Conservation (phyloP, 805 yeast genomes). For the Lachancea sp. region DNA sequence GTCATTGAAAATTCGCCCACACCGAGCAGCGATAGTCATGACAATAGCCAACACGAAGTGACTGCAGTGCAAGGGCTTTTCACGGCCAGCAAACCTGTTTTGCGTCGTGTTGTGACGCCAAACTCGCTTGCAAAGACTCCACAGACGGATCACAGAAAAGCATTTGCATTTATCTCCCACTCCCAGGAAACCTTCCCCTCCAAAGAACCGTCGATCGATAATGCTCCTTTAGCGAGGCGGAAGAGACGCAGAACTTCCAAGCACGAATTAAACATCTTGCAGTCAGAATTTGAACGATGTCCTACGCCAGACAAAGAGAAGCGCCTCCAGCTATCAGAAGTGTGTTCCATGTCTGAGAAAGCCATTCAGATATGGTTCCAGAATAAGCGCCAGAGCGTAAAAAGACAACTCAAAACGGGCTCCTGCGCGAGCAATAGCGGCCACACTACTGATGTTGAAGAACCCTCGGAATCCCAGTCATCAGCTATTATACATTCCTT, state of each 20-base stretch:
- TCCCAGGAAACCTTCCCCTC: constrained; percentile 83
- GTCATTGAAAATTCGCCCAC: constrained; percentile 13
- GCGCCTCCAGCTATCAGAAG: constrained; percentile 70
- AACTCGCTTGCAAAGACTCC: constrained; percentile 30
- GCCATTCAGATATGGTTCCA: constrained; percentile 99
- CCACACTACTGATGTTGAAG: not conserved
- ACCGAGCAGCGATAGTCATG: not conserved
- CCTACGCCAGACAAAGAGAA: constrained; percentile 74
- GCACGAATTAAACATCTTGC: constrained; percentile 72
- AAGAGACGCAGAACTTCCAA: constrained; percentile 95
- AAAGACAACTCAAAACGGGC: constrained; percentile 39
- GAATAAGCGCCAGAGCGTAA: constrained; percentile 79
- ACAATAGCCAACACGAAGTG: not conserved
- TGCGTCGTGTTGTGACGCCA: constrained; percentile 18
- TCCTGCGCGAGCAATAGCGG: not conserved
- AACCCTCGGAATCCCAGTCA: constrained; percentile 5
- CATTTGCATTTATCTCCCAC: constrained; percentile 87
- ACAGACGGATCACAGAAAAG: constrained; percentile 27
- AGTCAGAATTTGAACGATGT: constrained; percentile 68
- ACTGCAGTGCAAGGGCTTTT: not conserved
- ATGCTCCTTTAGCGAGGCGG: constrained; percentile 87
- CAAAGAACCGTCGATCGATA: constrained; percentile 78
- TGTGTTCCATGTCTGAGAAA: constrained; percentile 90
- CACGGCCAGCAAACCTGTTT: too few relatives aligned
- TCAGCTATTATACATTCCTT: not conserved